Evolutionary conservation across 768 basidiomycete species (phyloP), one percentile per base, ranked within the genome.

Genomic region (Naganishia friedmannii): DNA sequence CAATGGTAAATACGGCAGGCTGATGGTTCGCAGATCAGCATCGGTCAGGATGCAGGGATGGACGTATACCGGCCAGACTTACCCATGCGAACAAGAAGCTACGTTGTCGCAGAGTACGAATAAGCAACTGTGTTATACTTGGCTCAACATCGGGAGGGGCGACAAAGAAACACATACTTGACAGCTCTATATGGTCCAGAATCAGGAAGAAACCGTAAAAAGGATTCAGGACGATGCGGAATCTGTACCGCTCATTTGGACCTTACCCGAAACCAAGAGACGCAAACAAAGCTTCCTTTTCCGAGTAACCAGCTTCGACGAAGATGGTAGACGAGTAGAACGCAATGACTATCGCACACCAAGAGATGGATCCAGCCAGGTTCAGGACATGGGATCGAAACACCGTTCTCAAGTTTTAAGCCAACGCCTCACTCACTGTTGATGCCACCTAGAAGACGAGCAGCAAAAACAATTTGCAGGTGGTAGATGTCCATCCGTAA

Each of bases 261-360:
- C 34, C 57, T 58, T 26, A 58, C 57, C 81, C 81, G 71, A 78
- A 82, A 39, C 81, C 81, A 39, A 80, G 70, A 2, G 78, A 80
- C 8, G 80, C 81, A 67, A 72, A 77, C 6, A 82, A 72, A 7
- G 81, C 66, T 29, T 71, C 26, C 4, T 53, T 31, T 1, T 23
- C 37, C 29, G 66, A 37, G 46, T 65, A 65, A 3, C 66, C 66
- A 17, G 58, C 51, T 28, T 68, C 23, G 0, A 45, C 63, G 54
- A 72, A 72, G 34, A 68, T 54, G 21, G 68, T 69, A 1, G 68
- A 70, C 39, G 67, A 68, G 32, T 69, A 69, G 29, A 69, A 69
- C 5, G 51, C 46, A 45, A 69, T 69, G 57, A 69, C 57, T 58
- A n/a, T 31, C 21, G 19, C 19, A 37, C 7, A 28, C n/a, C n/a